phyloP scores from a whole-genome alignment of 768 basidiomycete genomes.

The Termitomyces sp. region DNA sequence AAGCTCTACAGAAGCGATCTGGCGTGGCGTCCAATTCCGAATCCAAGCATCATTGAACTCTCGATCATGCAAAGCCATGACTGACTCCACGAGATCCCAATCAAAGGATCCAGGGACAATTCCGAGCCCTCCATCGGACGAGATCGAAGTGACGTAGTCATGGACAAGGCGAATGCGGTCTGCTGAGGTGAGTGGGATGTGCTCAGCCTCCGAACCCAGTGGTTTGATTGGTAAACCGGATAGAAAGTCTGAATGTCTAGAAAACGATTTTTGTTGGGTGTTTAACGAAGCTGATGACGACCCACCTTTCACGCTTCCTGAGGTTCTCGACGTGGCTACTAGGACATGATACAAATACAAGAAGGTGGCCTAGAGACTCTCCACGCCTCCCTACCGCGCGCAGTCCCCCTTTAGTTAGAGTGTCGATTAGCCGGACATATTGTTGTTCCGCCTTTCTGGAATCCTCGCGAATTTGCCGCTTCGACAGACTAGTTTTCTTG shows the following conservation, averaged over 20 bases:
- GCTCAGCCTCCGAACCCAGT: slow-evolving; percentile 37
- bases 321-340: slow-evolving; percentile 55
- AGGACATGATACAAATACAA: slow-evolving; percentile 74
- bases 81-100: slow-evolving; percentile 78
- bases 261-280: background rate
- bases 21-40: slow-evolving; percentile 62
- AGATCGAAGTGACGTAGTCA: slow-evolving; percentile 61
- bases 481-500: slow-evolving; percentile 44
- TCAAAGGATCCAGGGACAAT: slow-evolving; percentile 64
- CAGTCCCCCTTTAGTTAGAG: slow-evolving; percentile 58
- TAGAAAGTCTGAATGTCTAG: slow-evolving; percentile 71
- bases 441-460: slow-evolving; percentile 62
- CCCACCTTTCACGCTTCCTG: slow-evolving; percentile 71
- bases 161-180: slow-evolving; percentile 81
- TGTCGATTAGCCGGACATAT: slow-evolving; percentile 58
- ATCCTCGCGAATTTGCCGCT: slow-evolving; percentile 57
- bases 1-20: slow-evolving; percentile 60
- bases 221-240: slow-evolving; percentile 61
- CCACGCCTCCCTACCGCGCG: slow-evolving; percentile 72
- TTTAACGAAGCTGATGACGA: background rate
- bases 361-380: slow-evolving; percentile 67
- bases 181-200: slow-evolving; percentile 52
- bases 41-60: slow-evolving; percentile 80
- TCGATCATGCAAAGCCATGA: slow-evolving; percentile 82
- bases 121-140: slow-evolving; percentile 78